Evolutionary conservation across 163 green algal genomes (phyloP).

Genomic region (Scenedesmus sp.): DNA sequence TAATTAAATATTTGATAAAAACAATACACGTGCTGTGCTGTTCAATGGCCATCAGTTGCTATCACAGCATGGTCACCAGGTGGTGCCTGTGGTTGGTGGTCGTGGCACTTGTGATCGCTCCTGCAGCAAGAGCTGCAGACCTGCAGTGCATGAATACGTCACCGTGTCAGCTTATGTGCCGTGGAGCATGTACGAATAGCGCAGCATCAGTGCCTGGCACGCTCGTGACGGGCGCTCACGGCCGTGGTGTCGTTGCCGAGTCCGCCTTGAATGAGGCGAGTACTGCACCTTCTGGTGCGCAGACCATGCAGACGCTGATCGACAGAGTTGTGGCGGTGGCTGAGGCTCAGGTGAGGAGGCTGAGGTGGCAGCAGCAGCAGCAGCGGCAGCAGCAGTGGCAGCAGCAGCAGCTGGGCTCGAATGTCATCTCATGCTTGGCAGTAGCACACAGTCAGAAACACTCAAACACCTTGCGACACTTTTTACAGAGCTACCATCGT

Average conservation of each 20-base stretch:
- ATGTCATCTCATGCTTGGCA: background rate
- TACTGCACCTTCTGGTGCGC: background rate
- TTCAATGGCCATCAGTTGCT: background rate
- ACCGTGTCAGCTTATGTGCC: constrained; percentile 7
- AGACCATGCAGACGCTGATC: constrained; percentile 23
- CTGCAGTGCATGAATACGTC: constrained; percentile 1
- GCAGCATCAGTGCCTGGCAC: background rate
- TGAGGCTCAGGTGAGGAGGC: background rate
- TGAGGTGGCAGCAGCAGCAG: background rate
- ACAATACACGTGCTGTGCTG: no score
- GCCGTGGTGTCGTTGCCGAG: constrained; percentile 1
- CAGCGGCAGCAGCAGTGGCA: background rate
- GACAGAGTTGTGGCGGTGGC: background rate
- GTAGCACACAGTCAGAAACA: background rate
- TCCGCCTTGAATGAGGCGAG: background rate
- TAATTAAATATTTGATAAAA: no score
- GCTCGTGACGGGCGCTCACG: background rate
- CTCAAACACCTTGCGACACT: background rate
- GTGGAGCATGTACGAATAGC: background rate
- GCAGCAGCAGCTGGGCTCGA: background rate
- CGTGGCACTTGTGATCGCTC: background rate
- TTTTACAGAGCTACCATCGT: background rate
- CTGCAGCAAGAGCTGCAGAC: background rate
- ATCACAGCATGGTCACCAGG: no score
- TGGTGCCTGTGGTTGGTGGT: constrained; percentile 4